Base-by-base conservation (phyloP, 208 protist species). In the Leishmania amazonensis region DNA sequence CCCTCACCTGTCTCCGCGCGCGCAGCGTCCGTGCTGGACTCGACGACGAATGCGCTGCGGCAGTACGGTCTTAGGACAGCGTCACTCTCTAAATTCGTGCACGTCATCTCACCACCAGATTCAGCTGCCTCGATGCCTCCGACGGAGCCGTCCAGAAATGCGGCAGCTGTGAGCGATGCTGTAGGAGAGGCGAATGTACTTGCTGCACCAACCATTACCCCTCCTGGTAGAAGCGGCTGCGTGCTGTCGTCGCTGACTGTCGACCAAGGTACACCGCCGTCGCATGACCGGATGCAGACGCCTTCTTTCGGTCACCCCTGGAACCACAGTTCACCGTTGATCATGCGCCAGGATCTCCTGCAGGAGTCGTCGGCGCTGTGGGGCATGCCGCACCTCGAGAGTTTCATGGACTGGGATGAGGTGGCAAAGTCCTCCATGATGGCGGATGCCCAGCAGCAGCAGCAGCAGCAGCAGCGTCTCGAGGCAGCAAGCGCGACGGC, bases 331-430 rank as follows among this genome's bases (percentile, higher is more conserved):
- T 57, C 47, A 3, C 76, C 54, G 53, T 8, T 79, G 42, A 5
- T 57, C 31, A 35, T 72, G 53, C 62, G 31, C 24, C 76, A 70
- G n/a, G 62, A 73, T 35, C 15, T 31, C 60, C 13, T 45, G 19
- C 60, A 19, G 11, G 76, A 80, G 17, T 11, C 60, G n/a, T 60
- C 64, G 62, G 35, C 31, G 5, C 64, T 72, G 28, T 73, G 60
- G 58, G 31, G 17, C 19, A 60, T 81, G 62, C 82, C 82, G 8
- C 82, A 60, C 51, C 77, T 85, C 17, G 82, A 81, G 73, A 81
- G 77, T 0, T 21, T 62, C 35, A 81, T 73, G 9, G 77, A 85
- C 82, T 85, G 82, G 77, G 77, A 81, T 45, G 82, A 81, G 58
- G 71, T 81, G 53, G 72, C 65, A 51, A 65, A 68, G 60, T 70